Percentiles rank a stretch among this genome's conserved stretches.
phyloP scores from a whole-genome alignment of 2,329 filamentous ascomycete genomes.

The Apiospora aurea region DNA sequence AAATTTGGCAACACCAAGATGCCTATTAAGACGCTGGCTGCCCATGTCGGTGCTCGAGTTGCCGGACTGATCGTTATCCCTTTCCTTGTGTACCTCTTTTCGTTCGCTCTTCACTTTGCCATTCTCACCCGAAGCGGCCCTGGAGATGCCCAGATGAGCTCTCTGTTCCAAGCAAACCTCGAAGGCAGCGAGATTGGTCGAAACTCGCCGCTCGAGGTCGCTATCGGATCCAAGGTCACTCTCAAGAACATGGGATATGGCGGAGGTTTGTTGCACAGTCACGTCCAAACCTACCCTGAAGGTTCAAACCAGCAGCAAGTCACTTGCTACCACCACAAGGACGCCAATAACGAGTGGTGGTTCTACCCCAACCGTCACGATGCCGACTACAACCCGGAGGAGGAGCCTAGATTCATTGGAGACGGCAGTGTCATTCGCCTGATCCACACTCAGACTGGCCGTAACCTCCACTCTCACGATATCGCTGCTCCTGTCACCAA shows the following conservation, averaged over 20 bases:
- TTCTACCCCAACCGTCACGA: constrained; percentile 92
- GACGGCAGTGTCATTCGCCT: constrained; percentile 83
- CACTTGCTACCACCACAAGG: constrained; percentile 99
- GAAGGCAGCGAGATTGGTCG: constrained; percentile 92
- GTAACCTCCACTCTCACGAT: constrained; percentile 94
- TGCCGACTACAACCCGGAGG: constrained; percentile 73
- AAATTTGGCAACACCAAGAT: constrained; percentile 96
- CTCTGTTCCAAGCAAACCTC: constrained; percentile 96
- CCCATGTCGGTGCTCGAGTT: constrained; percentile 81
- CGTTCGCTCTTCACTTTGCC: constrained; percentile 93
- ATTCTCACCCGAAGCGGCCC: constrained; percentile 93
- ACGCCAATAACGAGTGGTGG: constrained; percentile 99
- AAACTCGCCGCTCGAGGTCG: constrained; percentile 92
- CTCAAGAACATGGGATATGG: constrained; percentile 99
- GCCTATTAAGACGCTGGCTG: constrained; percentile 70
- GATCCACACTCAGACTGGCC: constrained; percentile 93
- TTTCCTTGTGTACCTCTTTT: constrained; percentile 91
- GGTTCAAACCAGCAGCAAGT: constrained; percentile 95
- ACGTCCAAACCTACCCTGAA: constrained; percentile 94
- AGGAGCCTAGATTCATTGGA: constrained; percentile 76
- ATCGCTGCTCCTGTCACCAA: constrained; percentile 90
- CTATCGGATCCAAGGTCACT: constrained; percentile 86
- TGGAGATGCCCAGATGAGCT: constrained; percentile 99
- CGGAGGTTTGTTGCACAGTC: constrained; percentile 93
- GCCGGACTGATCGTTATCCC: constrained; percentile 89